Evolutionary conservation across 805 yeast species (phyloP).

Genomic region (Spathaspora arborariae): DNA sequence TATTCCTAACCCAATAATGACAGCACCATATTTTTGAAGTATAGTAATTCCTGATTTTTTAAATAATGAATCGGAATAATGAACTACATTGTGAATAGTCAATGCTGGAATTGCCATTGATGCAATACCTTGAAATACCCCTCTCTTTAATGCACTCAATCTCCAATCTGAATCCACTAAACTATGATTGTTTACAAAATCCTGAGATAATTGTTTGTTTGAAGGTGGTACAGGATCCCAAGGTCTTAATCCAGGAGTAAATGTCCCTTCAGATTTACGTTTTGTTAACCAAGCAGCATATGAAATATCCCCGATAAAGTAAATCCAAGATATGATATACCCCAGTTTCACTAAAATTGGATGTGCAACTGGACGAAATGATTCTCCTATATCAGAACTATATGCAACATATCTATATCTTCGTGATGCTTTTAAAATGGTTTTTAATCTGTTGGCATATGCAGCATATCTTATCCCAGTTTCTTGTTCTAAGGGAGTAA

Average conservation of each 20-base stretch:
- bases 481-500: constrained; percentile 10
- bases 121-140: constrained; percentile 77
- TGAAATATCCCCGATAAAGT: constrained; percentile 70
- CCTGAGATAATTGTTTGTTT: constrained; percentile 34
- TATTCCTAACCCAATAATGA: constrained; percentile 68
- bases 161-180: constrained; percentile 61
- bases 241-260: constrained; percentile 58
- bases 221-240: constrained; percentile 50
- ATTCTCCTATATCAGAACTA: constrained; percentile 83
- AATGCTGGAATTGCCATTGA: constrained; percentile 86
- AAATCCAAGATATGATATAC: constrained; percentile 74
- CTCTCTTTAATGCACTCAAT: constrained; percentile 61
- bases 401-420: constrained; percentile 67
- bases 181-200: constrained; percentile 20
- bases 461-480: constrained; percentile 66
- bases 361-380: constrained; percentile 78
- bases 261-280: constrained; percentile 62
- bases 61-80: constrained; percentile 61
- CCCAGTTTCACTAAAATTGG: constrained; percentile 62
- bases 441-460: constrained; percentile 70
- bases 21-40: constrained; percentile 69
- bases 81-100: constrained; percentile 74
- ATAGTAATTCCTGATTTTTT: constrained; percentile 48
- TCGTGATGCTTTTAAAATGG: constrained; percentile 68
- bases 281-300: constrained; percentile 71